A percentile compares a stretch with the other conserved stretches of the same genome.
Evolutionary conservation across 768 basidiomycete genomes (phyloP).

Genomic region (Pleurotus platypus): DNA sequence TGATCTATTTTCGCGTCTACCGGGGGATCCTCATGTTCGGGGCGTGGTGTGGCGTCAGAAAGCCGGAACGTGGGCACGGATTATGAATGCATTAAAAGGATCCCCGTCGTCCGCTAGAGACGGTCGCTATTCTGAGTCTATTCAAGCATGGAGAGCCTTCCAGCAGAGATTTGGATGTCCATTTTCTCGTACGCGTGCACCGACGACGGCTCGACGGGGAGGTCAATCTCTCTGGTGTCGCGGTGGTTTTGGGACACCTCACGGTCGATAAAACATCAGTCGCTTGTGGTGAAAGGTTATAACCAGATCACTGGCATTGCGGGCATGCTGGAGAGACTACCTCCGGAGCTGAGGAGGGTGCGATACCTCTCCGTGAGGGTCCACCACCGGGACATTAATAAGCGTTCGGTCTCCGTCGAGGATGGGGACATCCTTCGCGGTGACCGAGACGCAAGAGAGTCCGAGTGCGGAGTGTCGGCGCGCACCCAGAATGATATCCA

Average conservation of each 20-base stretch:
- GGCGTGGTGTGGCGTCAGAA: slow-evolving; percentile 7
- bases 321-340: slow-evolving; percentile 14
- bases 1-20: neutral
- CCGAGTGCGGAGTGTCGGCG: neutral
- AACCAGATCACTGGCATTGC: slow-evolving; percentile 22
- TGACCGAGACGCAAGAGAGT: neutral
- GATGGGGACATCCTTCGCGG: neutral
- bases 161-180: slow-evolving; percentile 24
- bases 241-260: slow-evolving; percentile 23
- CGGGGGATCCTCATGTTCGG: slow-evolving; percentile 6
- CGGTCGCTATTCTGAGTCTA: neutral
- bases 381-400: slow-evolving; percentile 3
- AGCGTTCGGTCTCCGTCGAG: neutral
- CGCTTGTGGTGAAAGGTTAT: slow-evolving; percentile 23
- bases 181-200: slow-evolving; percentile 32
- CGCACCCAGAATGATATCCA: neutral
- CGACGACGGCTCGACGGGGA: slow-evolving; percentile 31
- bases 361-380: slow-evolving; percentile 6
- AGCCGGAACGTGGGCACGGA: slow-evolving; percentile 1
- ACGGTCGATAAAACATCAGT: slow-evolving; percentile 22
- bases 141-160: slow-evolving; percentile 9
- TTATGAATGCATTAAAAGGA: too few relatives aligned
- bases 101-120: too few relatives aligned
- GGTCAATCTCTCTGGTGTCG: slow-evolving; percentile 32
- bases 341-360: neutral